phyloP scores from a whole-genome alignment of 495 filamentous ascomycete species.

The Parathielavia hyrcaniae region DNA sequence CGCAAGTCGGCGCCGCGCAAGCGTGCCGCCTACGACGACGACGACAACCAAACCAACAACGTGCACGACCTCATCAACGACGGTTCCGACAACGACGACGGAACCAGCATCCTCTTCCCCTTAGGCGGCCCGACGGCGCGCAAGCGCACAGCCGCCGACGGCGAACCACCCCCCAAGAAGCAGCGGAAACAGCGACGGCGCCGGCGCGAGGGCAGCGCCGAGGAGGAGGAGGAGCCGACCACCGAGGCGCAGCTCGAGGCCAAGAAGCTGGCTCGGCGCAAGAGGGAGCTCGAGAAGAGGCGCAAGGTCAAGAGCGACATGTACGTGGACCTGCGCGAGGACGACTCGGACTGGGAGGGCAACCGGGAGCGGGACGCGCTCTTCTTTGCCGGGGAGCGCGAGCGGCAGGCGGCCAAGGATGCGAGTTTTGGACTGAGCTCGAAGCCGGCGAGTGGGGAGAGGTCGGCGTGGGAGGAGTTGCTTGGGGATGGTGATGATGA shows the following conservation, averaged over 20 bases:
- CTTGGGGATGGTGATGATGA: slow-evolving; percentile 11
- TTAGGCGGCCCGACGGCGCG: slow-evolving; percentile 56
- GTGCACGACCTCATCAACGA: slow-evolving; percentile 53
- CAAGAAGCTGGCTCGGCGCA: slow-evolving; percentile 47
- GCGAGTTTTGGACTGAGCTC: slow-evolving; percentile 24
- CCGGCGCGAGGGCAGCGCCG: slow-evolving; percentile 32
- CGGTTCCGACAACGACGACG: slow-evolving; percentile 50
- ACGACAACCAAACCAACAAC: slow-evolving; percentile 53
- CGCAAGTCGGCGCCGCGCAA: slow-evolving; percentile 53
- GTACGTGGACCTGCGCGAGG: slow-evolving; percentile 72
- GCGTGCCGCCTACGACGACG: slow-evolving; percentile 56
- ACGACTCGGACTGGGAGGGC: slow-evolving; percentile 67
- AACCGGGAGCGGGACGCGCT: slow-evolving; percentile 36
- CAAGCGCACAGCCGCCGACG: slow-evolving; percentile 40
- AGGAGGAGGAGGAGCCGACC: slow-evolving; percentile 19
- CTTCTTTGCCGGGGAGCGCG: slow-evolving; percentile 67
- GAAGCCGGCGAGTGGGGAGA: slow-evolving; percentile 1
- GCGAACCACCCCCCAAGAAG: slow-evolving; percentile 40
- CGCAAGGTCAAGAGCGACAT: slow-evolving; percentile 76
- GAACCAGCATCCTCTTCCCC: slow-evolving; percentile 53
- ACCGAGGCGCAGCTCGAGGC: slow-evolving; percentile 37
- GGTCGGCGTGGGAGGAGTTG: slow-evolving; percentile 15
- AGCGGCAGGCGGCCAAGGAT: slow-evolving; percentile 28
- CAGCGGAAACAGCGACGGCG: slow-evolving; percentile 41
- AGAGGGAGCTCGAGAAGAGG: slow-evolving; percentile 56